These are phyloP conservation scores for Drechslera avenae DNA, from an alignment of 2,329 filamentous ascomycete species.

Conservation along the genomic window DNA sequence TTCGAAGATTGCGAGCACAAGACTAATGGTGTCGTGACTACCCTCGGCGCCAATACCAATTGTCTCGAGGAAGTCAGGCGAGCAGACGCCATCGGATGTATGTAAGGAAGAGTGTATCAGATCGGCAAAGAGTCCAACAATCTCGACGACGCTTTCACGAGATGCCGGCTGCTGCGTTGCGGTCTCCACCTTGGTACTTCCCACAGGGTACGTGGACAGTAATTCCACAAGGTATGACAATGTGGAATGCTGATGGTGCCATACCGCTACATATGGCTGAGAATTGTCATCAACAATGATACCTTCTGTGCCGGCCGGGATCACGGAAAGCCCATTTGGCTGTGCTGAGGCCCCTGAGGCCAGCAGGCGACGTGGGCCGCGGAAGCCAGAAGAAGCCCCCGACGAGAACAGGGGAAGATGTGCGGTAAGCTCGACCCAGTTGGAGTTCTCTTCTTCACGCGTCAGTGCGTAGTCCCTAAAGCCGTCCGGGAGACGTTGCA, in stretches of 20 bases:
- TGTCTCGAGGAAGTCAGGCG: slow-evolving; percentile 36
- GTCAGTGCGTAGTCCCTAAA: slow-evolving; percentile 79
- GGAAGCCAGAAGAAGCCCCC: slow-evolving; percentile 20
- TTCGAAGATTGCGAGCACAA: slow-evolving; percentile 87
- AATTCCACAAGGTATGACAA: slow-evolving; percentile 79
- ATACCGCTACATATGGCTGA: slow-evolving; percentile 75
- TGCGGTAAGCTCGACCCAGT: slow-evolving; percentile 71
- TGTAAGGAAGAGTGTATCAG: slow-evolving; percentile 60
- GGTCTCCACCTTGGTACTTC: slow-evolving; percentile 57
- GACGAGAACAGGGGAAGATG: slow-evolving; percentile 67
- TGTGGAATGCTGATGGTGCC: slow-evolving; percentile 76
- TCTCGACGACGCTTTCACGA: slow-evolving; percentile 70
- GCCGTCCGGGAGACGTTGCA: slow-evolving; percentile 71
- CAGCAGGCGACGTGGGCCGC: slow-evolving; percentile 33
- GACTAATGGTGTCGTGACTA: slow-evolving; percentile 74
- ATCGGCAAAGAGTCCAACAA: slow-evolving; percentile 74
- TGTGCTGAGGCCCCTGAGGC: slow-evolving; percentile 14
- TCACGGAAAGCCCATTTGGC: slow-evolving; percentile 58
- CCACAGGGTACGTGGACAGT: slow-evolving; percentile 68
- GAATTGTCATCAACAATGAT: slow-evolving; percentile 74
- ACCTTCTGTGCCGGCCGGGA: slow-evolving; percentile 69
- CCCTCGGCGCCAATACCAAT: slow-evolving; percentile 52
- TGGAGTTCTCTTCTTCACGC: slow-evolving; percentile 84
- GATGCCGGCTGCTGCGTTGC: slow-evolving; percentile 56
- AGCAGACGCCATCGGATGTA: slow-evolving; percentile 33